Conservation (phyloP, 306 rosid species). For the Boehmeria nivea region DNA sequence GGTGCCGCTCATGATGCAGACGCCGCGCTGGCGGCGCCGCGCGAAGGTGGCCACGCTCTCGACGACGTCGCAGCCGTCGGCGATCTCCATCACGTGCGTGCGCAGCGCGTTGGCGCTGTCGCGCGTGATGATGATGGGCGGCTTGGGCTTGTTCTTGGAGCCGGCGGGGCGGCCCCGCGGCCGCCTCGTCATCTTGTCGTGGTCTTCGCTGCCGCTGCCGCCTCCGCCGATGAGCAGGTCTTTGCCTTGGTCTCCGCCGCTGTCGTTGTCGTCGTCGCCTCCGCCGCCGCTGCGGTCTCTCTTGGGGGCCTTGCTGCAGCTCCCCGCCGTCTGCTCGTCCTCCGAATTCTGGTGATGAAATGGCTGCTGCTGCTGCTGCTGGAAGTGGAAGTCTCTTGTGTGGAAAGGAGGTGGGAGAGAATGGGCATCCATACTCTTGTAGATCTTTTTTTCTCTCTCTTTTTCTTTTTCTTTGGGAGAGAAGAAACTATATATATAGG, state of each 20-base stretch:
- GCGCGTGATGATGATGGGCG: constrained; percentile 88
- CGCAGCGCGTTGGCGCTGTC: constrained; percentile 94
- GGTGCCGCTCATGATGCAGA: constrained; percentile 87
- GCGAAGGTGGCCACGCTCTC: constrained; percentile 84
- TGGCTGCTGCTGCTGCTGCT: constrained; percentile 48
- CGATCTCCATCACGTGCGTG: constrained; percentile 89
- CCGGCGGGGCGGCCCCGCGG: constrained; percentile 90
- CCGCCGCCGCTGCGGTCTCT: constrained; percentile 64
- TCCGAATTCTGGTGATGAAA: constrained; percentile 55
- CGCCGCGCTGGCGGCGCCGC: constrained; percentile 82
- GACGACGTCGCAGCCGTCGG: constrained; percentile 79
- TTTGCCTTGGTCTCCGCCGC: constrained; percentile 25
- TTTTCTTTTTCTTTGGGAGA: not conserved
- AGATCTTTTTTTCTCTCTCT: too few relatives aligned
- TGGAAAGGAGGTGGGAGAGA: constrained; percentile 93
- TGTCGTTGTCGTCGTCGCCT: constrained; percentile 21
- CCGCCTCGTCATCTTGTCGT: constrained; percentile 10
- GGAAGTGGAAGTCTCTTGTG: constrained; percentile 69
- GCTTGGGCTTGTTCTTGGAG: constrained; percentile 95
- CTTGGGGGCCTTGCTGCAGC: constrained; percentile 41
- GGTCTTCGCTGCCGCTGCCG: not conserved
- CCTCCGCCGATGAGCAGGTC: constrained; percentile 16
- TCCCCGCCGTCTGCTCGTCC: constrained; percentile 76
- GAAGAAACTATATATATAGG: too few relatives aligned
- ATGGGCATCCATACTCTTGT: constrained; percentile 73